Percentiles rank a stretch among this genome's conserved stretches.
These are phyloP conservation scores for Torulaspora globosa DNA, from an alignment of 1,139 yeast species.

Conservation along the genomic window DNA sequence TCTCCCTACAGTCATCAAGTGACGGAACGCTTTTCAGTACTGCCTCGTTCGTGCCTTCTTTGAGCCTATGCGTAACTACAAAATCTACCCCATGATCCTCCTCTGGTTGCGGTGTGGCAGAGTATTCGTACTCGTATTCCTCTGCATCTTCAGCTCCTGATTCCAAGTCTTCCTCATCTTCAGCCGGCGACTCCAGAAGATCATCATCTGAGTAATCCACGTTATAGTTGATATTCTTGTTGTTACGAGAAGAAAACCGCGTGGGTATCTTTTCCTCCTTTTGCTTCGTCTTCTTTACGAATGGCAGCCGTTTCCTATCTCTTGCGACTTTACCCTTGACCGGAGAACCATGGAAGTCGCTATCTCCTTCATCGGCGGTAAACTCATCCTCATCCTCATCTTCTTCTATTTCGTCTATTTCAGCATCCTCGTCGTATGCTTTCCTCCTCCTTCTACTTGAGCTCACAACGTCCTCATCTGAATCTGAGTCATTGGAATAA, in stretches of 20 bases:
- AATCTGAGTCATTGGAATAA: slow-evolving; percentile 29
- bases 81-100: slow-evolving; percentile 40
- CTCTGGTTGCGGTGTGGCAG: slow-evolving; percentile 30
- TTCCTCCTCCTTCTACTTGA: slow-evolving; percentile 12
- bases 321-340: slow-evolving; percentile 23
- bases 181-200: slow-evolving; percentile 52
- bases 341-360: slow-evolving; percentile 36
- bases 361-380: slow-evolving; percentile 33
- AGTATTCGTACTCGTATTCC: slow-evolving; percentile 41
- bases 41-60: slow-evolving; percentile 31
- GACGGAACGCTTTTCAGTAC: slow-evolving; percentile 40
- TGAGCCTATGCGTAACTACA: slow-evolving; percentile 38
- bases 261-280: slow-evolving; percentile 35
- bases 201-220: slow-evolving; percentile 69
- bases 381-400: slow-evolving; percentile 27
- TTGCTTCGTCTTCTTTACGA: slow-evolving; percentile 20
- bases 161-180: slow-evolving; percentile 33
- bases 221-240: slow-evolving; percentile 66
- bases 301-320: slow-evolving; percentile 23
- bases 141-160: slow-evolving; percentile 25
- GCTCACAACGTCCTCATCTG: slow-evolving; percentile 25
- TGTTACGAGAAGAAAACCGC: slow-evolving; percentile 78
- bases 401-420: slow-evolving; percentile 13
- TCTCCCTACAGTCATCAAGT: slow-evolving; percentile 51
- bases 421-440: slow-evolving; percentile 33